Evolutionary conservation across 1,284 basidiomycete genomes (phyloP).

Genomic region (Papiliotrema nemorosa): DNA sequence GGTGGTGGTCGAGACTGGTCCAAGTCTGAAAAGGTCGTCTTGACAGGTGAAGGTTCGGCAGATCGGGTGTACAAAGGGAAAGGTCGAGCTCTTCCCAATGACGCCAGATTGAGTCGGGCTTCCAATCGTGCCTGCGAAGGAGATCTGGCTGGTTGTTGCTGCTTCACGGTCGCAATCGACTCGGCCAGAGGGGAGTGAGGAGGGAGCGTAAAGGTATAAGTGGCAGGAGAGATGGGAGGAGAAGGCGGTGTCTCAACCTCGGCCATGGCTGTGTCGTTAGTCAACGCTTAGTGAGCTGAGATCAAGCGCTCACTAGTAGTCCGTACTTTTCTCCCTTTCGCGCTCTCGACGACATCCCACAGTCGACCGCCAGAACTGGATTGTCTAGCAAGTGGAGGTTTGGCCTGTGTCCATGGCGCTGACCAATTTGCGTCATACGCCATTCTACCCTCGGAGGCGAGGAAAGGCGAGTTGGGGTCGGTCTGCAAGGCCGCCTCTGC

Average conservation of each 20-base stretch:
- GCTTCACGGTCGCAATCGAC: slow-evolving; percentile 18
- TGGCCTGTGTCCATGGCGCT: too few relatives aligned
- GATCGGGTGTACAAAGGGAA: slow-evolving; percentile 33
- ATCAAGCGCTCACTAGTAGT: slow-evolving; percentile 5
- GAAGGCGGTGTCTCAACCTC: slow-evolving; percentile 50
- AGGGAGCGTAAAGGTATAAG: slow-evolving; percentile 33
- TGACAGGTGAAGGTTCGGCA: slow-evolving; percentile 33
- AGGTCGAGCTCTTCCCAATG: background rate
- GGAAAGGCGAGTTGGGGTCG: slow-evolving; percentile 40
- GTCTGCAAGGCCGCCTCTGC: slow-evolving; percentile 43
- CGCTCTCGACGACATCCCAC: slow-evolving; percentile 40
- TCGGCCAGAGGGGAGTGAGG: slow-evolving; percentile 28
- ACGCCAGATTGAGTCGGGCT: background rate
- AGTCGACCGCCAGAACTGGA: slow-evolving; percentile 19
- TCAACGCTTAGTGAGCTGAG: background rate
- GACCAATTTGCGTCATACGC: too few relatives aligned
- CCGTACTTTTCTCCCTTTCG: slow-evolving; percentile 27
- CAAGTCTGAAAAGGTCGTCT: slow-evolving; percentile 29
- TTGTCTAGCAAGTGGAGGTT: too few relatives aligned
- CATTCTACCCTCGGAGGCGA: too few relatives aligned
- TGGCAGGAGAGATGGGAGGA: slow-evolving; percentile 24
- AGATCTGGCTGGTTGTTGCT: background rate
- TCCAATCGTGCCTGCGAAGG: background rate
- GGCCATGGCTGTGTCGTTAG: background rate
- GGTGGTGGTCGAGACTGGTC: slow-evolving; percentile 32